Base-by-base conservation (phyloP, 1,284 basidiomycete species). In the Rhodotorula sp. region DNA sequence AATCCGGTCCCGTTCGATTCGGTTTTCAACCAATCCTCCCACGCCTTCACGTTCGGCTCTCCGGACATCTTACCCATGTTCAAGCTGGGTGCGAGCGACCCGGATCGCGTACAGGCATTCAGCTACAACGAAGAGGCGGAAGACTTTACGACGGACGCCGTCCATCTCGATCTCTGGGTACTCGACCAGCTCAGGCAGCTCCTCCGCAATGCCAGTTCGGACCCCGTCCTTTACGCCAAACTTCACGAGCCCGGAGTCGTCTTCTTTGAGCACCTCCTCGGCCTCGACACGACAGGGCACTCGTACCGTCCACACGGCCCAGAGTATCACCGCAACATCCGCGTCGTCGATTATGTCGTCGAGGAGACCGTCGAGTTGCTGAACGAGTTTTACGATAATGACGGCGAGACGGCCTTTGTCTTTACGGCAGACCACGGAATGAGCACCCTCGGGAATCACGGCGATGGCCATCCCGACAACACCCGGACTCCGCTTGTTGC, bases 21-120 rank as follows among this genome's bases (percentile, higher is more conserved):
- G 2, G 87, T 94, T 5, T 90, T 95, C 80, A 95, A 95, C 77
- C 90, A 89, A 79, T 92, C 91, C 2, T 86, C 85, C 55, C 84
- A 86, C 55, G 90, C 91, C 0, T 95, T 87, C 78, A 89, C 90
- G 0, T 94, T 93, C 75, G 92, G 92, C 4, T 92, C 90, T 4
- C 93, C 93, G 0, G 92, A 95, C 80, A 95, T 95, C 69, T 81
- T 95, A 6, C 91, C 91, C 18, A 95, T 95, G 90, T 95, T 95
- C 78, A 84, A 87, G 23, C 84, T 86, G 10, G 91, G 91, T 21
- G 91, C 90, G 0, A 76, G 78, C 4, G 74, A 77, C 12, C 67
- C 66, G 10, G 43, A 34, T 6, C 60, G 67, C 3, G 90, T 94
- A 0, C 85, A 86, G 59, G 87, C 87, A 64, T 92, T 89, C 89